Percentiles rank a stretch among this genome's conserved stretches.
Evolutionary conservation across 208 protist genomes (phyloP).

Genomic region (Endotrypanum monterogeii): DNA sequence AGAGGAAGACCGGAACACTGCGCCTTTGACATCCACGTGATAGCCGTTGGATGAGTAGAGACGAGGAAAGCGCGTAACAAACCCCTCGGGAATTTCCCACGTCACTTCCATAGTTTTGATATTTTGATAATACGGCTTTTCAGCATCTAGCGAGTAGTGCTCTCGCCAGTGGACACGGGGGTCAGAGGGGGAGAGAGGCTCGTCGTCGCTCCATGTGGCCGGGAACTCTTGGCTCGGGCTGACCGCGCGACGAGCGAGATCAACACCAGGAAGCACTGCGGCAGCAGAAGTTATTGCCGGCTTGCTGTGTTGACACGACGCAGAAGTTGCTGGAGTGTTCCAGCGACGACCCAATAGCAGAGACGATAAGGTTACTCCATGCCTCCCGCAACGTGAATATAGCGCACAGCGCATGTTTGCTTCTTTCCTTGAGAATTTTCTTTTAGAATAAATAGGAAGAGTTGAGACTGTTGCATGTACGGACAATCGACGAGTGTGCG

Average conservation of each 20-base stretch:
- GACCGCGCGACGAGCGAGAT: conserved; percentile 49
- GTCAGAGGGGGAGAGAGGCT: conserved; percentile 44
- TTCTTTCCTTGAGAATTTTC: background rate
- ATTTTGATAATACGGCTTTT: conserved; percentile 81
- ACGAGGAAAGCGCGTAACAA: conserved; percentile 75
- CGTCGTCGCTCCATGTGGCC: conserved; percentile 49
- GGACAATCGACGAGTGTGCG: background rate
- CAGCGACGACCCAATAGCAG: conserved; percentile 9
- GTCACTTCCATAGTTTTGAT: conserved; percentile 58
- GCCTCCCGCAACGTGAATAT: background rate
- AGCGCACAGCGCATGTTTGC: conserved; percentile 17
- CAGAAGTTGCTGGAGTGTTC: conserved; percentile 5
- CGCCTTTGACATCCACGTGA: conserved; percentile 45
- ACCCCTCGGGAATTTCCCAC: conserved; percentile 73
- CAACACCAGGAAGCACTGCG: conserved; percentile 50
- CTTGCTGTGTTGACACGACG: background rate
- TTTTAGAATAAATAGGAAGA: too few species aligned
- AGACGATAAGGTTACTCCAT: conserved; percentile 1
- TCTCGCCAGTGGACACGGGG: conserved; percentile 74
- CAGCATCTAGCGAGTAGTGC: conserved; percentile 63
- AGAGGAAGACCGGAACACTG: conserved; percentile 33
- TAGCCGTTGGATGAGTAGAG: conserved; percentile 50
- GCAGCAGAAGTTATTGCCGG: background rate
- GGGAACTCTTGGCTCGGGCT: conserved; percentile 52
- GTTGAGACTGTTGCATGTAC: background rate